These are phyloP conservation scores for Rubia occidens DNA, from an alignment of 305 asterid species.

Conservation along the genomic window DNA sequence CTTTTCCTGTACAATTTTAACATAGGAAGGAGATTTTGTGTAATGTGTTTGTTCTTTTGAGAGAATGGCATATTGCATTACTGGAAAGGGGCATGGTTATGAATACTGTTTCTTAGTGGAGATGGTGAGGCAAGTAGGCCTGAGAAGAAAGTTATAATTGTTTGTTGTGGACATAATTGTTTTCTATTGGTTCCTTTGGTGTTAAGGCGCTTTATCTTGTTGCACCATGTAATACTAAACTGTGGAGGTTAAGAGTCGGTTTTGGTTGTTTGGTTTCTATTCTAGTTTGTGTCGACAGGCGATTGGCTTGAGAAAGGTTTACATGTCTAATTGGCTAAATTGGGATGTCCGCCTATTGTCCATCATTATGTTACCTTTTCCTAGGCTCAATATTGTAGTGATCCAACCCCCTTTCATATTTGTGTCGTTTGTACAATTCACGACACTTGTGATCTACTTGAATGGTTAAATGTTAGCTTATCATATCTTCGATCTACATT, in stretches of 20 bases:
- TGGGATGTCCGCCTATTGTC: not conserved
- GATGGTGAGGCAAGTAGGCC: not conserved
- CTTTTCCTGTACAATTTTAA: not conserved
- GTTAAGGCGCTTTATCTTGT: not conserved
- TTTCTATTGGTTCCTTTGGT: not conserved
- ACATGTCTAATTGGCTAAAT: not conserved
- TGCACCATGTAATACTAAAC: not conserved
- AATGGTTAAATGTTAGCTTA: constrained; percentile 41
- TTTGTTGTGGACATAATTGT: not conserved
- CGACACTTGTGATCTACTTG: constrained; percentile 30
- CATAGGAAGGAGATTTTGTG: not conserved
- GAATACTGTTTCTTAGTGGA: not conserved
- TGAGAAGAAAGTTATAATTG: not conserved
- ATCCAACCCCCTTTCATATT: constrained; percentile 46
- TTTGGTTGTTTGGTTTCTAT: not conserved
- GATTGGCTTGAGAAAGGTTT: not conserved
- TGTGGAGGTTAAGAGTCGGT: not conserved
- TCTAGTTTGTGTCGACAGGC: not conserved
- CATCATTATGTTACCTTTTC: constrained; percentile 6
- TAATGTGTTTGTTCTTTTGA: not conserved
- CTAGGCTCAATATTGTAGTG: constrained; percentile 39
- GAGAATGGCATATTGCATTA: not conserved
- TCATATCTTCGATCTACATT: constrained; percentile 38
- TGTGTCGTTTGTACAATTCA: constrained; percentile 47
- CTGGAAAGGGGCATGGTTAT: not conserved